Evolutionary conservation across 441 rosid genomes (phyloP), one percentile per base, ranked within the genome.

Genomic region (Euphorbia corollata): DNA sequence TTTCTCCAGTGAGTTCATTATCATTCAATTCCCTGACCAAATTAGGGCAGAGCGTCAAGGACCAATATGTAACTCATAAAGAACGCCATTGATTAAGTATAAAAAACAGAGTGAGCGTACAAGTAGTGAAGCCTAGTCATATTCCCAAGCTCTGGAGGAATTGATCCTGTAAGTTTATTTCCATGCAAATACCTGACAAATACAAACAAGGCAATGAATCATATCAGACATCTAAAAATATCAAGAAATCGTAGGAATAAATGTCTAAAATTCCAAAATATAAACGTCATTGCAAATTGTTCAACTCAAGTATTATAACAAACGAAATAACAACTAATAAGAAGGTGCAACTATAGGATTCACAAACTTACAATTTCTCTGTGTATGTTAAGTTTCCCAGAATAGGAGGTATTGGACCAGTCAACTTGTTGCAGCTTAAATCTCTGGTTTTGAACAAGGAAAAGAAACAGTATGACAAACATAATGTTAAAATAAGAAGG

Each of bases 51-150:
- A 11, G 38, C 51, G 41, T 74, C 50, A 75, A 59, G 63, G 18
- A 54, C 20, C 18, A 34, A 68, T 4, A 56, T 9, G 24, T 8
- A 55, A 13, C 20, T 63, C 36, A 22, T 15, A 38, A 56, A 55
- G 43, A 30, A 61, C 2, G 16, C 27, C 10, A 59, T 60, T n/a
- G n/a, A n/a, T n/a, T n/a, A n/a, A n/a, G n/a, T n/a, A n/a, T n/a
- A n/a, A n/a, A n/a, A n/a, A n/a, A n/a, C n/a, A n/a, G n/a, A n/a
- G n/a, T n/a, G n/a, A n/a, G 56, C 86, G 3, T 86, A 92, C 98
- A 92, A 71, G 88, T 92, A 92, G 76, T 88, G 96, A 65, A 92
- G 96, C 77, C 84, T 88, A 11, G 97, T 83, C 98, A 92, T 92
- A 76, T 92, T 90, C 71, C 97, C 97, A 30, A 90, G 92, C 84